Base-by-base conservation (phyloP, 805 yeast species). In the Pichia kluyveri region DNA sequence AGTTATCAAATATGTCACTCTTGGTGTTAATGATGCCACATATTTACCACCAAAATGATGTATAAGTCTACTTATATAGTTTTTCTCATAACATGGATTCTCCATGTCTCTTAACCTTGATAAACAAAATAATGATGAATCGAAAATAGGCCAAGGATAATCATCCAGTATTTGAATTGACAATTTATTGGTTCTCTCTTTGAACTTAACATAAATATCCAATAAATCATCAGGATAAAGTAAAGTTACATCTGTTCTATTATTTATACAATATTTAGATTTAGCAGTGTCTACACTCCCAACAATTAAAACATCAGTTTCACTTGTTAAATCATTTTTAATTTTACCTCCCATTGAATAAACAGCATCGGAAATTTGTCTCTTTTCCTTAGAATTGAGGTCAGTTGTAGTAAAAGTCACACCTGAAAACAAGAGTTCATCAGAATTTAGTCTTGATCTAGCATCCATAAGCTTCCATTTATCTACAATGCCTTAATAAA, bases 391-490 rank as follows among this genome's bases (percentile, higher is more conserved):
- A 10, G 69, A 58, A 4, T 67, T 63, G 31, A 80, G 62, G 5
- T 80, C 76, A 6, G 87, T 80, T 46, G 80, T 76, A 53, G 84
- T 79, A 60, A 80, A 80, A 41, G 69, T 67, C 37, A 74, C 55
- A 18, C 75, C 78, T 14, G 61, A 55, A 49, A 80, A 69, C 15
- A 83, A 77, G 49, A 59, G 12, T 9, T 10, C 26, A n/a, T 39
- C 36, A 40, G 19, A n/a, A 37, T 8, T 15, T 8, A 8, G 15
- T 19, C 23, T 19, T 18, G 41, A 5, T 12, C 47, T 19, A n/a
- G 23, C 38, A 37, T 37, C 38, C 37, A 18, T 28, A n/a, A 32
- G 30, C 17, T 37, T 39, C 38, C 44, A 42, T 38, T 32, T 38
- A 42, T 41, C 27, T 23, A 8, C 9, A 15, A 14, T 23, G 26